phyloP scores from a whole-genome alignment of 345 rosid genomes.

The Gossypium mustelinum region DNA sequence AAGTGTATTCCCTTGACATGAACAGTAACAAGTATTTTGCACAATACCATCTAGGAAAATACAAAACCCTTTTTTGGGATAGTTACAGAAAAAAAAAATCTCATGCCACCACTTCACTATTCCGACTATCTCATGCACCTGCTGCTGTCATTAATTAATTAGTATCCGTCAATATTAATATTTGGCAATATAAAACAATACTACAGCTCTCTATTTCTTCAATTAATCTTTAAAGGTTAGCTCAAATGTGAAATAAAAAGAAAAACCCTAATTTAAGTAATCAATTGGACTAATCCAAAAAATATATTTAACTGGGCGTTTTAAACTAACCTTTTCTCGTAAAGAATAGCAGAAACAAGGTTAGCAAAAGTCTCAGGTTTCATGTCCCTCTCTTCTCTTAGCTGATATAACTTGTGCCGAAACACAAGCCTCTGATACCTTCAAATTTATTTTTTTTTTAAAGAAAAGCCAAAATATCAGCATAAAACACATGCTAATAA shows the following conservation, averaged over 20 bases:
- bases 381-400: constrained; percentile 95
- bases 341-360: constrained; percentile 87
- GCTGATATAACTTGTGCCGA: constrained; percentile 83
- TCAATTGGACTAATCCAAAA: not conserved
- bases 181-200: not conserved
- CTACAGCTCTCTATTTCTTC: not conserved
- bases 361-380: constrained; percentile 95
- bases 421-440: constrained; percentile 90
- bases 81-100: not conserved
- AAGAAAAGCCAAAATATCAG: constrained; percentile 2
- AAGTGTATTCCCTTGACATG: not conserved
- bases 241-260: not conserved
- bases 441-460: constrained; percentile 18
- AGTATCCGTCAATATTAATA: not conserved
- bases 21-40: not conserved
- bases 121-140: not conserved
- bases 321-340: constrained; percentile 70
- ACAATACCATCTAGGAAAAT: not conserved
- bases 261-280: too few relatives aligned
- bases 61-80: too few relatives aligned
- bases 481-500: not conserved
- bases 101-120: not conserved
- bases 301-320: not conserved
- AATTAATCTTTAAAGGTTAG: not conserved
- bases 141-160: not conserved